Evolutionary conservation across 2,329 filamentous ascomycete genomes (phyloP).

Genomic region (Aspergillus viridinutans): DNA sequence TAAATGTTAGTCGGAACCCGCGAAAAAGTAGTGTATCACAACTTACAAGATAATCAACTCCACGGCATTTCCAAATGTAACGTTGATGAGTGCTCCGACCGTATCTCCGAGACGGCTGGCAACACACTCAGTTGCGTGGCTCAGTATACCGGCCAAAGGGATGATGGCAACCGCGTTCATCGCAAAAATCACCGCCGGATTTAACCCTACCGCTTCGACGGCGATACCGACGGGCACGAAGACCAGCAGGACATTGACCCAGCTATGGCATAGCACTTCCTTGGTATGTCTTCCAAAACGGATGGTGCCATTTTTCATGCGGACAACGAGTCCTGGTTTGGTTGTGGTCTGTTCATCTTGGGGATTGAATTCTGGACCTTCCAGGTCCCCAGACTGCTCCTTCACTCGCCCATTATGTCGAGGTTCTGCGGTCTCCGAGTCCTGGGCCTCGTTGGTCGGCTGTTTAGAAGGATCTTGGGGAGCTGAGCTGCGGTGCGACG

Average conservation of each 20-base stretch:
- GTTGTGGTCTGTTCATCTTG: constrained; percentile 15
- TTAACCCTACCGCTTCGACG: constrained; percentile 38
- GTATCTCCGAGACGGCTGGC: constrained; percentile 69
- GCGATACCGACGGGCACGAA: constrained; percentile 42
- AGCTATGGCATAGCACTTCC: constrained; percentile 35
- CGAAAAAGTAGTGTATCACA: constrained; percentile 19
- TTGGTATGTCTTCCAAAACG: constrained; percentile 33
- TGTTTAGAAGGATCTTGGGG: not conserved
- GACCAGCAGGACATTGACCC: constrained; percentile 42
- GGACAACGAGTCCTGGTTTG: constrained; percentile 21
- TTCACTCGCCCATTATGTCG: constrained; percentile 30
- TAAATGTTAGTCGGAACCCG: constrained; percentile 10
- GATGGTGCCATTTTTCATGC: constrained; percentile 27
- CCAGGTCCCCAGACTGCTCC: constrained; percentile 10
- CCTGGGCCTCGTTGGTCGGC: not conserved
- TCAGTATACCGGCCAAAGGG: constrained; percentile 67
- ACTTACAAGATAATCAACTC: constrained; percentile 68
- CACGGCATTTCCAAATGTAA: constrained; percentile 75
- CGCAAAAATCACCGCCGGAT: constrained; percentile 63
- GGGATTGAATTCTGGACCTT: constrained; percentile 12
- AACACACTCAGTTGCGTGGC: constrained; percentile 71
- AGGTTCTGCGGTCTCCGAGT: constrained; percentile 4
- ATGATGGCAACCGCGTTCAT: constrained; percentile 74
- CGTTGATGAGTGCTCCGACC: constrained; percentile 67
- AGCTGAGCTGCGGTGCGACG: constrained; percentile 18